Evolutionary conservation across 1,284 basidiomycete species (phyloP).

Genomic region (Exobasidium cylindrosporum): DNA sequence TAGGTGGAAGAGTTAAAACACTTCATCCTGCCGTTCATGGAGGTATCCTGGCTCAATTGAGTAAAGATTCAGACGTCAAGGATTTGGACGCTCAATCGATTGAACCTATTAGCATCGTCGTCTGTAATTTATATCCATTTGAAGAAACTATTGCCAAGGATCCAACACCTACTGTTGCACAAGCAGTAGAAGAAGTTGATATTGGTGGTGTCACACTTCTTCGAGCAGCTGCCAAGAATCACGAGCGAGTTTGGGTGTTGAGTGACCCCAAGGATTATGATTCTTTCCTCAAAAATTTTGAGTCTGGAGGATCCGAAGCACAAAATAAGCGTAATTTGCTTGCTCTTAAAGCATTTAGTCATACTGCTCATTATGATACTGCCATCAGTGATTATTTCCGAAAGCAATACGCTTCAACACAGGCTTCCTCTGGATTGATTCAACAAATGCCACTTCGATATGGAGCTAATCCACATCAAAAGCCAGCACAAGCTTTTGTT

Average conservation of each 20-base stretch:
- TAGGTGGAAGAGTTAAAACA: conserved; percentile 96
- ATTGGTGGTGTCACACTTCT: conserved; percentile 98
- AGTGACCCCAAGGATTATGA: conserved; percentile 92
- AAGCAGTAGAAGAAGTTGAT: conserved; percentile 96
- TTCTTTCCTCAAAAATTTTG: conserved; percentile 70
- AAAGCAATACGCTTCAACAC: conserved; percentile 80
- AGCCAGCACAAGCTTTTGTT: conserved; percentile 95
- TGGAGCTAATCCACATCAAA: conserved; percentile 98
- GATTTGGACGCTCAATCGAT: conserved; percentile 45
- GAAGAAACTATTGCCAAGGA: conserved; percentile 73
- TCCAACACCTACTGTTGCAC: conserved; percentile 82
- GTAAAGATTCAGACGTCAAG: conserved; percentile 44
- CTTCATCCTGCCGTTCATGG: conserved; percentile 98
- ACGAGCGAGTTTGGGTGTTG: conserved; percentile 69
- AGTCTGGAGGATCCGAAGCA: conserved; percentile 59
- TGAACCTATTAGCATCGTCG: conserved; percentile 53
- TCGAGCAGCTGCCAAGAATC: conserved; percentile 97
- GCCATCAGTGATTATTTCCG: conserved; percentile 97
- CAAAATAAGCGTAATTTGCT: conserved; percentile 75
- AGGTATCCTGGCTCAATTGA: conserved; percentile 60
- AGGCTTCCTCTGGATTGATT: conserved; percentile 55
- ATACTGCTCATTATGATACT: conserved; percentile 89
- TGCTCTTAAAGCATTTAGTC: conserved; percentile 95
- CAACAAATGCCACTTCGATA: conserved; percentile 79
- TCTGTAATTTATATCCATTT: conserved; percentile 99